Evolutionary conservation across 495 filamentous ascomycete species (phyloP).

Genomic region (Trichoderma reesei): DNA sequence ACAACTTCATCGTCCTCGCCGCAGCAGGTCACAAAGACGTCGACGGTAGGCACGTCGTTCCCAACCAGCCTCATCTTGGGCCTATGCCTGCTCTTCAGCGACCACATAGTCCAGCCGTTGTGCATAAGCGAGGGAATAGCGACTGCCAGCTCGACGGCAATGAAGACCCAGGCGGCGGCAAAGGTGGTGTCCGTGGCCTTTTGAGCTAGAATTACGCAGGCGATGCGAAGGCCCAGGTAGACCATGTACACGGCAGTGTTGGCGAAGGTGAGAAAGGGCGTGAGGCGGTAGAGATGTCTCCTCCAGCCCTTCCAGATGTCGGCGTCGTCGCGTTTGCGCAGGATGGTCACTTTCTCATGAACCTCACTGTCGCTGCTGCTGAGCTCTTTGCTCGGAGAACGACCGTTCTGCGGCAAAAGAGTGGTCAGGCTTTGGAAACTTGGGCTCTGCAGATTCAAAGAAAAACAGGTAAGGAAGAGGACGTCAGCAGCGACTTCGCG

Average conservation of each 20-base stretch:
- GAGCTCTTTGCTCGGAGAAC: slow-evolving; percentile 14
- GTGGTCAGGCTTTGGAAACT: slow-evolving; percentile 6
- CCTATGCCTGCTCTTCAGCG: slow-evolving; percentile 29
- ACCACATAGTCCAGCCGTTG: slow-evolving; percentile 35
- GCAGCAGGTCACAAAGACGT: slow-evolving; percentile 43
- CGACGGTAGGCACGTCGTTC: slow-evolving; percentile 36
- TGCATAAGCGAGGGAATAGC: slow-evolving; percentile 33
- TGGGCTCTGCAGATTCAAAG: background rate
- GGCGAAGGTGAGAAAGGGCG: slow-evolving; percentile 29
- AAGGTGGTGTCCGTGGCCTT: slow-evolving; percentile 19
- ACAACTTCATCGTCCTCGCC: slow-evolving; percentile 43
- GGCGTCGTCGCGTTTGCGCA: slow-evolving; percentile 32
- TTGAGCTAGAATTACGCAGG: slow-evolving; percentile 31
- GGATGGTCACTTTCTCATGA: slow-evolving; percentile 24
- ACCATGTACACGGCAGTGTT: slow-evolving; percentile 29
- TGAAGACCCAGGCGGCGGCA: slow-evolving; percentile 33
- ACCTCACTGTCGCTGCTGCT: slow-evolving; percentile 25
- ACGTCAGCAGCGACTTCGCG: slow-evolving; percentile 8
- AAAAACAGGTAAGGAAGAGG: background rate
- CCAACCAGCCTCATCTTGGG: slow-evolving; percentile 34
- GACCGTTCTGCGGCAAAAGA: slow-evolving; percentile 6
- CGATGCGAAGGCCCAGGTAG: slow-evolving; percentile 32
- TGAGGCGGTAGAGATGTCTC: slow-evolving; percentile 27
- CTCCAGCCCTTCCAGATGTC: slow-evolving; percentile 36
- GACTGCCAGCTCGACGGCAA: slow-evolving; percentile 29